Conservation (phyloP, 208 protist genomes). For the Wallacemonas sp. region DNA sequence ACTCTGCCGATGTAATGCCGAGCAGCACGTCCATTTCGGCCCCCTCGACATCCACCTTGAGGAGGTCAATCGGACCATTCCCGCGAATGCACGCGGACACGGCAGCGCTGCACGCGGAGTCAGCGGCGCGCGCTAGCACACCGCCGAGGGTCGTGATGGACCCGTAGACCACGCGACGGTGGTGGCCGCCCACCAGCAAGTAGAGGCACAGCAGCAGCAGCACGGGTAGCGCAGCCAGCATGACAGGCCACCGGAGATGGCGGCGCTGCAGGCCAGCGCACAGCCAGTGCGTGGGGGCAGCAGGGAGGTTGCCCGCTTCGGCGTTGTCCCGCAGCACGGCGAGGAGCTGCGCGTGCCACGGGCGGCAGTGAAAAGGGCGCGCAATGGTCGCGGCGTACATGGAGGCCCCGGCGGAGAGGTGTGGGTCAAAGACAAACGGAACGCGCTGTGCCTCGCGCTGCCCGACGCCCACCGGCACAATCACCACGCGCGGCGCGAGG, state of each 20-base stretch:
- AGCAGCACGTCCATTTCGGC: constrained; percentile 43
- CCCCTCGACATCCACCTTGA: constrained; percentile 58
- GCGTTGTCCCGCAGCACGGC: constrained; percentile 25
- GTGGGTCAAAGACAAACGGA: constrained; percentile 27
- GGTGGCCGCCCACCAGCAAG: constrained; percentile 16
- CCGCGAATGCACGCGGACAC: constrained; percentile 6
- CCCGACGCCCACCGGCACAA: constrained; percentile 27
- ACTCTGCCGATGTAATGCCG: constrained; percentile 30
- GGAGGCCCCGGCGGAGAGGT: constrained; percentile 34
- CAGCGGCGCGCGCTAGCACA: constrained; percentile 17
- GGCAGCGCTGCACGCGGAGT: background rate
- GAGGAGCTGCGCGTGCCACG: constrained; percentile 19
- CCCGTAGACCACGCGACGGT: constrained; percentile 16
- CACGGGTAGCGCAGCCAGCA: constrained; percentile 9
- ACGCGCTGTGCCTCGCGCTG: background rate
- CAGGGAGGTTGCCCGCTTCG: constrained; percentile 21
- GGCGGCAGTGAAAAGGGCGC: background rate
- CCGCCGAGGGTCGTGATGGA: constrained; percentile 23
- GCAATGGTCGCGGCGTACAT: constrained; percentile 30
- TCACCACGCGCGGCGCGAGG: constrained; percentile 16
- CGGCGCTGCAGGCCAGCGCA: constrained; percentile 24
- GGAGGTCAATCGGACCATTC: constrained; percentile 27
- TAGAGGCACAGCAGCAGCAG: constrained; percentile 27
- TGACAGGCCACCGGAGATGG: constrained; percentile 18
- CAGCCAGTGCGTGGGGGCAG: constrained; percentile 14